Evolutionary conservation across 331 rosid genomes (phyloP).

Genomic region (Dryas integrifolia): DNA sequence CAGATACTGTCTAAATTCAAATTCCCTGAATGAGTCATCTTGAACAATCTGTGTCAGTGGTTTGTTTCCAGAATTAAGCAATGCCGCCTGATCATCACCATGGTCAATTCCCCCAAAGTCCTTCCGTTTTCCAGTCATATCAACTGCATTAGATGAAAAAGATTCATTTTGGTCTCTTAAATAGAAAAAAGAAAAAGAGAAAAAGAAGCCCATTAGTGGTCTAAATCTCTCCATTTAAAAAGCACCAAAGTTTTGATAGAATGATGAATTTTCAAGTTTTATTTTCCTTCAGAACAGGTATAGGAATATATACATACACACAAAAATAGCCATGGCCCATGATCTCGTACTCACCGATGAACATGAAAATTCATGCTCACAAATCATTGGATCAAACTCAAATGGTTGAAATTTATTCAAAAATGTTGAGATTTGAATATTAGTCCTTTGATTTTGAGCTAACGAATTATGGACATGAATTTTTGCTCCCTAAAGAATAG

Average conservation of each 20-base stretch:
- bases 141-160: constrained; percentile 46
- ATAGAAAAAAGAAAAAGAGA: background rate
- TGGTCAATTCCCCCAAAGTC: constrained; percentile 85
- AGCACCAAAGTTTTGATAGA: background rate
- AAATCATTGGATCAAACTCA: background rate
- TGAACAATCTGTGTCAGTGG: constrained; percentile 84
- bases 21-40: constrained; percentile 95
- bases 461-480: background rate
- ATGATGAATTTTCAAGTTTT: background rate
- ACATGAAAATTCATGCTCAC: background rate
- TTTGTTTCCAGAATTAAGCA: constrained; percentile 75
- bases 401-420: background rate
- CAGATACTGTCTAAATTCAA: constrained; percentile 94
- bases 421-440: background rate
- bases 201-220: background rate
- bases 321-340: background rate
- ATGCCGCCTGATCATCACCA: constrained; percentile 88
- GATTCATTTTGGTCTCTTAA: background rate
- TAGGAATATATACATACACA: background rate
- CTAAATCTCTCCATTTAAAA: constrained; percentile 7
- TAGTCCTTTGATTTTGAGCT: background rate
- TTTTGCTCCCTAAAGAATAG: background rate
- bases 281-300: background rate
- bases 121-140: constrained; percentile 64
- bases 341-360: constrained; percentile 4